A percentile compares a stretch with the other conserved stretches of the same genome.
Conservation (phyloP, 108 stramenopile species). For the Aurantiochytrium sp. region DNA sequence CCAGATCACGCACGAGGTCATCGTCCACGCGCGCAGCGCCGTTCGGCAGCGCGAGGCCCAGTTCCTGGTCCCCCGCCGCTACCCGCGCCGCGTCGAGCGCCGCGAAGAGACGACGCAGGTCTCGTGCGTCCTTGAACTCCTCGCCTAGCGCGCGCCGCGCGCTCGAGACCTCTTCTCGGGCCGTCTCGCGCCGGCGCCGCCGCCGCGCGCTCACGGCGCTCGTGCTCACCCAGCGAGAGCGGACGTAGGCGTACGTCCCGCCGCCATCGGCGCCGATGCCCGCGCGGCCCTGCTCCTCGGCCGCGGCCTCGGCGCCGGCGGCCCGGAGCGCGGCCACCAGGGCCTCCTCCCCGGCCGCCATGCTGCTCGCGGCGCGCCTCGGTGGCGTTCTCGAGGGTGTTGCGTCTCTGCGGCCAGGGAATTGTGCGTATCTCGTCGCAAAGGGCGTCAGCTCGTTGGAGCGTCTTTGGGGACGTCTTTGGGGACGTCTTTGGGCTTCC, state of each 20-base stretch:
- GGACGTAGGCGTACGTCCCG: background rate
- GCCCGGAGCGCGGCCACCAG: background rate
- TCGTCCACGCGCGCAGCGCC: background rate
- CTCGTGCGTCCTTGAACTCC: background rate
- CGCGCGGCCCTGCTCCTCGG: background rate
- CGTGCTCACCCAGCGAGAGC: background rate
- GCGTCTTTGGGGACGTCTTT: too few species aligned
- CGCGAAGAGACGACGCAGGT: too few species aligned
- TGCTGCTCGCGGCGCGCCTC: too few species aligned
- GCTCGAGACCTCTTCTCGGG: background rate
- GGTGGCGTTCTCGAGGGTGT: too few species aligned
- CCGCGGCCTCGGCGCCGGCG: background rate
- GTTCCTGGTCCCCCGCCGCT: background rate
- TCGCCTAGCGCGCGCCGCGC: background rate
- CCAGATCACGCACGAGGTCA: background rate
- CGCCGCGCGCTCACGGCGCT: background rate
- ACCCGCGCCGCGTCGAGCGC: too few species aligned
- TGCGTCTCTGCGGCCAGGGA: too few species aligned
- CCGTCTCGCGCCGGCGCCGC: background rate
- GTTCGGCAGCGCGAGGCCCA: background rate
- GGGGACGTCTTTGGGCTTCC: too few species aligned
- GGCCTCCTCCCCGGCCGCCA: background rate
- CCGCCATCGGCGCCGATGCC: background rate
- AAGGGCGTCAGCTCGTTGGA: too few species aligned
- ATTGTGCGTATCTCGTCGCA: too few species aligned